Base-by-base conservation (phyloP, 495 filamentous ascomycete species). In the Diplogelasinospora grovesii region DNA sequence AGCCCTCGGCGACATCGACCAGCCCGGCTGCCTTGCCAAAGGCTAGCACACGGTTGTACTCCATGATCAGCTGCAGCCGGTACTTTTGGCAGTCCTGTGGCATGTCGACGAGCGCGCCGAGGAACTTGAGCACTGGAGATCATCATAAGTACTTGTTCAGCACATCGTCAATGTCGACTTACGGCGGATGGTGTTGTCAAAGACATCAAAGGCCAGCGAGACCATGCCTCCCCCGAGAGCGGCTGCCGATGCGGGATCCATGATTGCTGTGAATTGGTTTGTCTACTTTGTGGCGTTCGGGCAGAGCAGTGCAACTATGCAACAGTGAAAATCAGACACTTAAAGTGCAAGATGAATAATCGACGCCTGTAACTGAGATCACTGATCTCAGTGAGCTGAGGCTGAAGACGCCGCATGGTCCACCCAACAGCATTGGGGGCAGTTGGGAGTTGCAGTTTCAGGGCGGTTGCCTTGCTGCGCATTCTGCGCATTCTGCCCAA, bases 11-110 rank as follows among this genome's bases (percentile, higher is more conserved):
- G 1, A 60, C 47, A 22, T 61, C 55, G 14, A 61, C 39, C 3
- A 61, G 40, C 0, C 58, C 58, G 3, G 44, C 58, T 8, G 58
- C 58, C 24, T 61, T 59, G 3, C 55, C 58, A 49, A 49, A 61
- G 14, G 58, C 58, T 1, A 61, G 37, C 3, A 61, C 53, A 0
- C 58, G 52, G 36, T 61, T 59, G 43, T 61, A 61, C 27, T 61
- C 58, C 22, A 61, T 61, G 22, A 61, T 49, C 11, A 61, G 53
- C 22, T 61, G 55, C 20, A 61, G 38, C 19, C 58, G 31, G 39
- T 59, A 59, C 29, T 56, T 56, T 23, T 57, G 52, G 22, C 46
- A 59, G 0, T 56, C 56, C 11, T 53, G 26, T 1, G 58, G 58
- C 55, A 59, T 59, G 6, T 61, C 58, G 8, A 61, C 55, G 10